Base-by-base conservation (phyloP, 495 filamentous ascomycete genomes). In the Annulohypoxylon stygium region DNA sequence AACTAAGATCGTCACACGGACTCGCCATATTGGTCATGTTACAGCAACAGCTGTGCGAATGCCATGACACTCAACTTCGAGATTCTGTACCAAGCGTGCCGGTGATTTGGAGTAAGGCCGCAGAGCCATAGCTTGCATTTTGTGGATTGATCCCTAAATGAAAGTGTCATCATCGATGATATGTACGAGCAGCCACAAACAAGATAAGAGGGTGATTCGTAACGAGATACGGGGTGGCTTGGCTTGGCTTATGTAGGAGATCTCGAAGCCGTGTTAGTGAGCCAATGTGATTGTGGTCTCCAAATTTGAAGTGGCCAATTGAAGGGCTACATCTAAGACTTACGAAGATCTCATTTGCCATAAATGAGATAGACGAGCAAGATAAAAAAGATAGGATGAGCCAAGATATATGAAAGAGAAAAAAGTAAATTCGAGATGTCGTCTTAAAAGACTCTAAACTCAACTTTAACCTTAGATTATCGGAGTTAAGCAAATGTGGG, bases 191-290 rank as follows among this genome's bases (percentile, higher is more conserved):
- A 33, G 50, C 37, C 48, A 59, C 57, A 33, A 62, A 51, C 39
- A 26, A 61, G 45, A 1, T 41, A 18, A 26, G 37, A 16, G 23
- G 43, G 36, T 61, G 20, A 43, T 60, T 61, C 39, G 39, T 60
- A 61, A 48, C 51, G 20, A 39, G 48, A 68, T 73, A 68, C 65
- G 60, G 59, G 16, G 65, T 73, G 65, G 70, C 71, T 73, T 68
- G 39, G 55, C 66, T 66, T 74, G 66, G 71, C 65, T 65, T 34
- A 57, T 48, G 61, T 51, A 47, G 12, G 39, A 50, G 54, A 60
- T 55, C 43, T 50, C 39, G 51, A 61, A 47, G 30, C 26, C 47
- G 57, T 23, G 48, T 41, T 37, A 16, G 36, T 53, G 51, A 50
- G 48, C 45, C 33, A 20, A 65, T 69, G 30, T 33, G 11, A 10